Conservation (phyloP, 73 alveolate species). For the Stentor roeselii region DNA sequence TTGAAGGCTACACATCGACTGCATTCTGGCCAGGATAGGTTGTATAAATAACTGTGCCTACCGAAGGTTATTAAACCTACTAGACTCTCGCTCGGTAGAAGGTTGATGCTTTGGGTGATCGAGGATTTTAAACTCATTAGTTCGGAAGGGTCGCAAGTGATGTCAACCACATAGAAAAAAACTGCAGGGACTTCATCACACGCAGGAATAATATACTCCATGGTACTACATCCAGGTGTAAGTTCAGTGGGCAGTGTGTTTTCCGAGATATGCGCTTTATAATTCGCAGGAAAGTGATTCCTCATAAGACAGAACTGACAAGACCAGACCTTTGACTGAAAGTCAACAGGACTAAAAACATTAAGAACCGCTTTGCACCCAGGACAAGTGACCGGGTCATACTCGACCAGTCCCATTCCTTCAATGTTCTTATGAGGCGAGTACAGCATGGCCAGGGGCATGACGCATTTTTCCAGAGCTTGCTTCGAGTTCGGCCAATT, state of each 20-base stretch:
- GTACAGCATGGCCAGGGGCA: conserved; percentile 95
- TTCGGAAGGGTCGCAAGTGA: conserved; percentile 91
- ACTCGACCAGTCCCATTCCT: conserved; percentile 92
- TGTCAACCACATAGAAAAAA: conserved; percentile 93
- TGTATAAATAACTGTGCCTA: conserved; percentile 89
- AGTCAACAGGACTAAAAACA: conserved; percentile 95
- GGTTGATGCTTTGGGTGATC: conserved; percentile 72
- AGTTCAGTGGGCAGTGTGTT: conserved; percentile 88
- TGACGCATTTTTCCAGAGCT: conserved; percentile 87
- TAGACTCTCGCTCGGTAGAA: conserved; percentile 95
- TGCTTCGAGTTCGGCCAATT: conserved; percentile 84
- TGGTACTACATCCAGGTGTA: conserved; percentile 75
- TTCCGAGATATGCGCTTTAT: conserved; percentile 96
- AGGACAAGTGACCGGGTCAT: conserved; percentile 94
- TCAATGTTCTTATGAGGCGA: conserved; percentile 90
- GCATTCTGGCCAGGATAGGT: conserved; percentile 92
- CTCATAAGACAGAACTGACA: conserved; percentile 95
- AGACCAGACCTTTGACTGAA: conserved; percentile 94
- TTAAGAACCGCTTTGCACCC: conserved; percentile 92
- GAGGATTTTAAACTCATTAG: conserved; percentile 97
- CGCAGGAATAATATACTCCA: conserved; percentile 92
- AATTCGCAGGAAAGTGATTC: conserved; percentile 95
- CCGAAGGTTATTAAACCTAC: conserved; percentile 99
- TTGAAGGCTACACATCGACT: conserved; percentile 87
- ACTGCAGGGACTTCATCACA: conserved; percentile 75